Conservation (phyloP, 371 early-diverging fungal species). For the Zychaea mexicana region DNA sequence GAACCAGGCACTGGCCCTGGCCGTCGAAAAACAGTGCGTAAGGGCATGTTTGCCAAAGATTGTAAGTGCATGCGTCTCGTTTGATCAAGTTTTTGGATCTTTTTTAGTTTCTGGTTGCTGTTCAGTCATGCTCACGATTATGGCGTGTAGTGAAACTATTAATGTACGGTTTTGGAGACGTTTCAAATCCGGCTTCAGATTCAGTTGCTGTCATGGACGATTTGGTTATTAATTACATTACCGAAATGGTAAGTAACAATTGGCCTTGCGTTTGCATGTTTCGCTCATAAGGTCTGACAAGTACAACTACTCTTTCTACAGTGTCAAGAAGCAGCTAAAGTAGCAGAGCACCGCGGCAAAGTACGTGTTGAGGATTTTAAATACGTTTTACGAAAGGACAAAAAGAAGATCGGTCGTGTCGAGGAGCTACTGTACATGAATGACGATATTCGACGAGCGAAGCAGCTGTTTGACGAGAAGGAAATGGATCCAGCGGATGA, state of each 20-base stretch:
- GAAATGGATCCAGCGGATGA: slow-evolving; percentile 51
- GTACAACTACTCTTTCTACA: slow-evolving; percentile 22
- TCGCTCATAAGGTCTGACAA: too few relatives aligned
- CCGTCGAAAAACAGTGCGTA: slow-evolving; percentile 50
- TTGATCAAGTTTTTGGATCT: not conserved
- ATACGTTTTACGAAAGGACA: slow-evolving; percentile 90
- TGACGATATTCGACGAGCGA: slow-evolving; percentile 93
- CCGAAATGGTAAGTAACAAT: slow-evolving; percentile 76
- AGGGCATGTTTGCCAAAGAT: slow-evolving; percentile 58
- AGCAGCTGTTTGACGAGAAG: slow-evolving; percentile 67
- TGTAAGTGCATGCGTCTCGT: slow-evolving; percentile 29
- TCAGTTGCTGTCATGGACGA: slow-evolving; percentile 95
- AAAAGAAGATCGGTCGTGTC: slow-evolving; percentile 95
- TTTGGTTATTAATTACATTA: slow-evolving; percentile 89
- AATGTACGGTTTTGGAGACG: slow-evolving; percentile 99
- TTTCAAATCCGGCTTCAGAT: slow-evolving; percentile 88
- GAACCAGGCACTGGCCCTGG: slow-evolving; percentile 51
- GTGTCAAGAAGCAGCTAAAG: slow-evolving; percentile 76
- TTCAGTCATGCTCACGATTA: too few relatives aligned
- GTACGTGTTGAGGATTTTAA: slow-evolving; percentile 94
- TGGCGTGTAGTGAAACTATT: slow-evolving; percentile 67
- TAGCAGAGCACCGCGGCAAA: slow-evolving; percentile 69
- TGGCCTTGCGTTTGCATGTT: too few relatives aligned
- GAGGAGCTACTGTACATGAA: slow-evolving; percentile 94
- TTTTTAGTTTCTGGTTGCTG: not conserved